Evolutionary conservation across 2,329 filamentous ascomycete species (phyloP), one percentile per base, ranked within the genome.

Genomic region (Mariannaea sp.): DNA sequence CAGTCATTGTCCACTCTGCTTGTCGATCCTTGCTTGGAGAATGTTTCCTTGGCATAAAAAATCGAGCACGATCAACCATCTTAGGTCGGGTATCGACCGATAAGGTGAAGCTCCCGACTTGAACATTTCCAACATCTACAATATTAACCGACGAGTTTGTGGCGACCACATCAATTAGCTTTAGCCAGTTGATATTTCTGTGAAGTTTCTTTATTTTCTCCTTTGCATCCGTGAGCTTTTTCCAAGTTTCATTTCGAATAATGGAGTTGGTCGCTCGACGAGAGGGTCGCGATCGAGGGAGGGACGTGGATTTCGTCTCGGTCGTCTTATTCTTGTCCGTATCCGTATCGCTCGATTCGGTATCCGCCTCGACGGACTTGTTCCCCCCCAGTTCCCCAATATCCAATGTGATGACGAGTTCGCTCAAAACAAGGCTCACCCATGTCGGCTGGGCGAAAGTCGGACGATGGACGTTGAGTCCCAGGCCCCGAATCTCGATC

Each of bases 361-460:
- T 42, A 22, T 65, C 54, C 55, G 62, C 24, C 13, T 62, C 60
- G 32, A 49, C 29, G 1, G 67, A 52, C 61, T 78, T 81, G 48
- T 75, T 76, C 20, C 75, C 75, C 60, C 83, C 82, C 35, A 94
- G 73, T 41, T 84, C 81, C 55, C 83, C 81, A 39, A 92, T 77
- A 68, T 99, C 90, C 36, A 97, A 71, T 0, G 90, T 95, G 44
- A 99, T 80, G 43, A 86, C 89, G 43, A 97, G 78, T 69, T 97
- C 94, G 65, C 85, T 90, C 55, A 99, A 75, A 7, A 94, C 89
- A 44, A 99, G 80, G 70, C 92, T 97, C 65, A 96, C 78, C 92
- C 93, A 97, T 58, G 95, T 97, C 38, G 94, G 94, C 71, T 97
- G 92, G 40, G 93, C 91, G 73, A 99, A 97, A 5, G 94, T 97